Conservation (phyloP, 257 asterid species). For the Vinca minor region DNA sequence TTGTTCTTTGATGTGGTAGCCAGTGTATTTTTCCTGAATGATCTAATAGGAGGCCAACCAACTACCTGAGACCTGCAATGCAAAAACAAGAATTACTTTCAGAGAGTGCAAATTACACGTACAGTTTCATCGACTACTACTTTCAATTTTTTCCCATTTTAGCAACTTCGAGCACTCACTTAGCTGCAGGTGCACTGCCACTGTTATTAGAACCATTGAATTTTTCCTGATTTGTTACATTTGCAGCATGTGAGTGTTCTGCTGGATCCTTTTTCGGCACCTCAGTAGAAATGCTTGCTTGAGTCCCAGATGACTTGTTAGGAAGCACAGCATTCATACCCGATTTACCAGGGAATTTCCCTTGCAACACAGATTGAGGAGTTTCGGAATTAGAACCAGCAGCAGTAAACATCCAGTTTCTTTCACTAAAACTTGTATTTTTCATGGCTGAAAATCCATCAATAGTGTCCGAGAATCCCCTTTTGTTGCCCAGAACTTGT, state of each 20-base stretch:
- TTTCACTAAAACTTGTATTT: conserved; percentile 31
- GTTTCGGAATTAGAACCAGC: conserved; percentile 36
- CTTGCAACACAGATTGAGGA: conserved; percentile 20
- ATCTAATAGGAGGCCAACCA: conserved; percentile 94
- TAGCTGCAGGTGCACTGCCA: conserved; percentile 58
- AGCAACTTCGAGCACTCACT: conserved; percentile 37
- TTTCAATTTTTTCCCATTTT: background rate
- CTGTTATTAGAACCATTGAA: conserved; percentile 32
- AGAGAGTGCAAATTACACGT: background rate
- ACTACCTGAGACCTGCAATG: conserved; percentile 65
- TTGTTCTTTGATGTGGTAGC: conserved; percentile 62
- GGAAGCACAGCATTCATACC: conserved; percentile 25
- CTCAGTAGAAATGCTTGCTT: conserved; percentile 29
- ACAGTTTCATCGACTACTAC: background rate
- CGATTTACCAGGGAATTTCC: conserved; percentile 33
- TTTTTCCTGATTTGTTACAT: conserved; percentile 26
- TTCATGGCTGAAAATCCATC: conserved; percentile 44
- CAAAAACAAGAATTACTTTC: conserved; percentile 3
- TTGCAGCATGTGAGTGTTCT: conserved; percentile 17
- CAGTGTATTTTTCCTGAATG: conserved; percentile 64
- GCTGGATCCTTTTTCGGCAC: conserved; percentile 30
- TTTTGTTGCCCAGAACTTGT: conserved; percentile 60
- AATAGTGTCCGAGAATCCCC: conserved; percentile 66
- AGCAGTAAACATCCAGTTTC: conserved; percentile 57
- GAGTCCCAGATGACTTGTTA: conserved; percentile 30